These are phyloP conservation scores for Speleostelium caveatum DNA, from an alignment of 78 protist species.

Conservation along the genomic window DNA sequence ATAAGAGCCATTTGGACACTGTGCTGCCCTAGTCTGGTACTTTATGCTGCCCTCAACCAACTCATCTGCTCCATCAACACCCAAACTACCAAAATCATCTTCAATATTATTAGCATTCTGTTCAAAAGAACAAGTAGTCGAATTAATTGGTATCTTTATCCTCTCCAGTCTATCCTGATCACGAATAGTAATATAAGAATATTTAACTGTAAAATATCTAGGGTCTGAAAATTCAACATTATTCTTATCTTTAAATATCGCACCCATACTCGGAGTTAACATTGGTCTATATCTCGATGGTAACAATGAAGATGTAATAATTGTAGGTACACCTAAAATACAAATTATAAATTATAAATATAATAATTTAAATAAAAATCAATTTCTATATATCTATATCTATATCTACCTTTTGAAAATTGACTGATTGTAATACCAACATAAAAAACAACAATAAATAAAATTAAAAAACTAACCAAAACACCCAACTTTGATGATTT, in stretches of 20 bases:
- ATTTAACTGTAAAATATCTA: slow-evolving; percentile 3
- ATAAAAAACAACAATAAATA: slow-evolving; percentile 45
- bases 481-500: slow-evolving; percentile 55
- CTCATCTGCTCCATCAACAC: not conserved
- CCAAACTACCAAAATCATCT: not conserved
- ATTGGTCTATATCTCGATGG: slow-evolving; percentile 42
- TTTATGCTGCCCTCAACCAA: too few relatives aligned
- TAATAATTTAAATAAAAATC: not conserved
- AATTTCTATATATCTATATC: too few relatives aligned
- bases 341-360: not conserved
- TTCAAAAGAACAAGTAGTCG: slow-evolving; percentile 2
- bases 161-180: slow-evolving; percentile 39
- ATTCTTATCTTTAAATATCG: not conserved
- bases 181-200: slow-evolving; percentile 22
- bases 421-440: slow-evolving; percentile 24
- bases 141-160: not conserved
- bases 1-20: slow-evolving; percentile 28
- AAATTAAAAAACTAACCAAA: slow-evolving; percentile 8
- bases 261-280: slow-evolving; percentile 21
- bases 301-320: slow-evolving; percentile 22
- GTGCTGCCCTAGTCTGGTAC: slow-evolving; percentile 11
- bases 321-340: slow-evolving; percentile 61
- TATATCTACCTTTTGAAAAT: slow-evolving; percentile 40
- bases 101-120: not conserved
- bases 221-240: not conserved